Percentiles rank a stretch among this genome's conserved stretches.
Evolutionary conservation across 2,329 filamentous ascomycete genomes (phyloP).

Genomic region (Penicillium sp.): DNA sequence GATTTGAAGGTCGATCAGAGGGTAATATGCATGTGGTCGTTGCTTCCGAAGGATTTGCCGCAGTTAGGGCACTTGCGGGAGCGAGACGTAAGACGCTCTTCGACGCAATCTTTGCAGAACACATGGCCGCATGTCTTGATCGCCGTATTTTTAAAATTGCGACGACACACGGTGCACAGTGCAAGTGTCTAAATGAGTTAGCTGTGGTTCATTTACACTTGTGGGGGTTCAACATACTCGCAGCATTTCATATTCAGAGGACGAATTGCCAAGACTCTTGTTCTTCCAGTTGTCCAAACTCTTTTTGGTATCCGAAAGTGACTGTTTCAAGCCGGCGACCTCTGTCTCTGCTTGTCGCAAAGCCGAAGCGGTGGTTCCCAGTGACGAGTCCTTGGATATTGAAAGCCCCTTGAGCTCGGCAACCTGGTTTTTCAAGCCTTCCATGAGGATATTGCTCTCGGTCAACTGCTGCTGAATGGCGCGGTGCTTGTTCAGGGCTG

Average conservation of each 20-base stretch:
- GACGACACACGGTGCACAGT: constrained; percentile 88
- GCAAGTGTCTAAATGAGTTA: constrained; percentile 60
- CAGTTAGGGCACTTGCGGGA: constrained; percentile 96
- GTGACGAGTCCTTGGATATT: constrained; percentile 69
- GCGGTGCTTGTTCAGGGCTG: constrained; percentile 68
- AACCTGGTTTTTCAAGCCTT: constrained; percentile 72
- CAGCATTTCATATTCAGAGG: constrained; percentile 78
- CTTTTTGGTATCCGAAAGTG: constrained; percentile 74
- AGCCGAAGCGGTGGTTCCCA: constrained; percentile 61
- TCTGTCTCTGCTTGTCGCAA: constrained; percentile 65
- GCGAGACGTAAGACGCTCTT: constrained; percentile 82
- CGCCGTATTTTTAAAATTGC: constrained; percentile 89
- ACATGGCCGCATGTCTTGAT: constrained; percentile 93
- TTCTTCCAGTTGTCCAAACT: constrained; percentile 82
- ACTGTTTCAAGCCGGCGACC: constrained; percentile 72
- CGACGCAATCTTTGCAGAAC: constrained; percentile 87
- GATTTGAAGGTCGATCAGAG: constrained; percentile 33
- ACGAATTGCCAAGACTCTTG: constrained; percentile 76
- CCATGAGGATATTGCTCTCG: constrained; percentile 67
- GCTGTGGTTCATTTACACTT: constrained; percentile 9
- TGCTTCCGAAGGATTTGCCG: constrained; percentile 83
- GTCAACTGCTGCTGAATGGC: constrained; percentile 68
- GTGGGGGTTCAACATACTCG: constrained; percentile 61
- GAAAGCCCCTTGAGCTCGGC: constrained; percentile 71
- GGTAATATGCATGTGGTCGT: constrained; percentile 73